Conservation (phyloP, 2,329 filamentous ascomycete species). For the Colletotrichum kahawae region DNA sequence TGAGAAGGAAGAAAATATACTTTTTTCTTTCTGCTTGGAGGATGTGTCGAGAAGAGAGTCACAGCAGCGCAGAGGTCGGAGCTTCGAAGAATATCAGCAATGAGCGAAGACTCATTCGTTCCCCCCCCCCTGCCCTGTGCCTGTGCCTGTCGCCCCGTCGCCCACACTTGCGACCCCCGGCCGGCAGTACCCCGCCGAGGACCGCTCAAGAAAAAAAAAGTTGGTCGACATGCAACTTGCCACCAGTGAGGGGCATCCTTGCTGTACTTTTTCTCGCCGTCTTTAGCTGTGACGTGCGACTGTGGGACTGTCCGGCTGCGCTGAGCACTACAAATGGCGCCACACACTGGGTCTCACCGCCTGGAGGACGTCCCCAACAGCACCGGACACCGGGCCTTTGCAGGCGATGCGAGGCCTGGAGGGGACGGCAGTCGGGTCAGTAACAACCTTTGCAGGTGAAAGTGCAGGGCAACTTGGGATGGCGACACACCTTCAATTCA, state of each 20-base stretch:
- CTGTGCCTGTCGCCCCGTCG: not conserved
- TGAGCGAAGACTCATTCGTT: constrained; percentile 19
- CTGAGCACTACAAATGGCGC: not conserved
- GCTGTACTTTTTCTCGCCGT: not conserved
- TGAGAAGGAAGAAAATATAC: not conserved
- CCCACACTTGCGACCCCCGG: not conserved
- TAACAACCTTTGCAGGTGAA: not conserved
- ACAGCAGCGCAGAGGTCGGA: not conserved
- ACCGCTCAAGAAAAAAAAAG: constrained; percentile 1
- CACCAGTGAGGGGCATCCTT: constrained; percentile 20
- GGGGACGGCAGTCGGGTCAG: not conserved
- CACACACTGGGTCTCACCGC: constrained; percentile 16
- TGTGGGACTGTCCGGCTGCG: constrained; percentile 1
- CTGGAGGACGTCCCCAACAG: not conserved
- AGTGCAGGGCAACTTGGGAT: not conserved
- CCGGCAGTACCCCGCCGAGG: constrained; percentile 16
- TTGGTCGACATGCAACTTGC: not conserved
- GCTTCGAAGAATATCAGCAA: constrained; percentile 7
- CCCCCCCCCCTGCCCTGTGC: not conserved
- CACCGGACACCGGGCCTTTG: constrained; percentile 6
- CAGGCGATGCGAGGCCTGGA: not conserved
- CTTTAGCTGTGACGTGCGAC: not conserved
- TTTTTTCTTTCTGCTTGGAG: not conserved
- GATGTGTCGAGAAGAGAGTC: not conserved
- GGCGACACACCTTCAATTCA: not conserved